Base-by-base conservation (phyloP, 1,139 yeast species). In the Candida pseudocylindracea region DNA sequence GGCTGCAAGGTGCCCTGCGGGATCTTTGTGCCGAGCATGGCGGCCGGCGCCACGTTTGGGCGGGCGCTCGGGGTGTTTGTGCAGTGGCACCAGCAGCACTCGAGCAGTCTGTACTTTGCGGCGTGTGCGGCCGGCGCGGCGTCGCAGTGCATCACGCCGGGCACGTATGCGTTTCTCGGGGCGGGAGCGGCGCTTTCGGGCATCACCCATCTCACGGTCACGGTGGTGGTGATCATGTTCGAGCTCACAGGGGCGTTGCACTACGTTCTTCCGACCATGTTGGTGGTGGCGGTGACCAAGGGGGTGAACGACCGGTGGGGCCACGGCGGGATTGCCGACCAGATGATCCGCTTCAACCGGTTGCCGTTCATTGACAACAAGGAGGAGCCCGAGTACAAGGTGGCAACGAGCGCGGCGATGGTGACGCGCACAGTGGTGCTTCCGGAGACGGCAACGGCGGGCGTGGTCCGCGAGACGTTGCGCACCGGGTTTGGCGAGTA, bases 121-220 rank as follows among this genome's bases (percentile, higher is more conserved):
- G 55, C 66, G 35, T 70, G 71, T 38, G 47, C 57, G 1, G 41
- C 38, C 5, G 46, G 41, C 12, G 31, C 29, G 2, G 12, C 29
- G 5, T 15, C 20, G 6, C 26, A 27, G 20, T 80, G 93, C 44
- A 67, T 85, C 15, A 79, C 85, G 2, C 92, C 95, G 0, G 96
- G 95, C 1, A 81, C 92, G 0, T 88, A 85, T 50, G 93, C 98
- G 0, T 74, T 91, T 37, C 63, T 91, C n/a, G 99, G 98, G 2
- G 96, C 98, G 0, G 96, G 92, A 1, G 91, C 96, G 2, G 83
- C 94, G 0, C 59, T 91, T 32, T 74, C 93, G 48, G 98, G 98
- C 4, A 81, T 83, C 13, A 88, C 98, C 1, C 80, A 88, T 42
- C 56, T 91, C 39, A 83, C 95, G 0, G 78, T 88, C 3, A 74